Base-by-base conservation (phyloP, 1,284 basidiomycete genomes). In the Ceratobasidium sp. region DNA sequence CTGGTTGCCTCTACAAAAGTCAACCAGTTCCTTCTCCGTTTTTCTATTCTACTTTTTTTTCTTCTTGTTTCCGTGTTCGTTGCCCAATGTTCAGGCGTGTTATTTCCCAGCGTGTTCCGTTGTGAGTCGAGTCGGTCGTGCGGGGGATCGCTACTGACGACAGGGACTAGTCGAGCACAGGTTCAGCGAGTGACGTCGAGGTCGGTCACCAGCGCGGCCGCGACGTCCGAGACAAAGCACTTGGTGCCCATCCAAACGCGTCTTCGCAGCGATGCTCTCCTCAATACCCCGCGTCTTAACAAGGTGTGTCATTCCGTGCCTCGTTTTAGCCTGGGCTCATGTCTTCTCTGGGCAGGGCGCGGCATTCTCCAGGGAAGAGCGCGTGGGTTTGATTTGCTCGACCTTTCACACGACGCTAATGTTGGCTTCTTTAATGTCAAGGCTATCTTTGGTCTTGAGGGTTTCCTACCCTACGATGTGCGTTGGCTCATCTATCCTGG, bases 391-490 rank as follows among this genome's bases (percentile, higher is more conserved):
- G 46, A 43, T n/a, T 41, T 14, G 16, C 27, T 56, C 6, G n/a
- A 43, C 27, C 5, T n/a, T 46, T 62, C 56, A 24, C 58, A 31
- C 31, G 58, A 62, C 34, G 39, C 69, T 62, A 19, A 72, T n/a
- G n/a, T 34, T 37, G 34, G 27, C 41, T 29, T 58, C 14, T 19
- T 22, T 27, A 46, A 48, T 58, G 14, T 6, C 46, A 58, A 71
- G 69, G 69, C 69, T 14, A 79, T 81, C 37, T 83, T 86, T 74
- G 85, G 84, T 0, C 80, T 87, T 5, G 84, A 84, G 62, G 85
- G 85, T 24, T 83, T 86, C 76, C 79, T 87, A 29, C 86, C 86
- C 7, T 85, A 84, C 74, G 85, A 87, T 77, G 83, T 86, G 11
- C 83, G 85, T 53, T 16, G 22, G 41, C 54, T 63, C 58, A 24